Base-by-base conservation (phyloP, 768 basidiomycete genomes). In the Sarcomyxa edulis region DNA sequence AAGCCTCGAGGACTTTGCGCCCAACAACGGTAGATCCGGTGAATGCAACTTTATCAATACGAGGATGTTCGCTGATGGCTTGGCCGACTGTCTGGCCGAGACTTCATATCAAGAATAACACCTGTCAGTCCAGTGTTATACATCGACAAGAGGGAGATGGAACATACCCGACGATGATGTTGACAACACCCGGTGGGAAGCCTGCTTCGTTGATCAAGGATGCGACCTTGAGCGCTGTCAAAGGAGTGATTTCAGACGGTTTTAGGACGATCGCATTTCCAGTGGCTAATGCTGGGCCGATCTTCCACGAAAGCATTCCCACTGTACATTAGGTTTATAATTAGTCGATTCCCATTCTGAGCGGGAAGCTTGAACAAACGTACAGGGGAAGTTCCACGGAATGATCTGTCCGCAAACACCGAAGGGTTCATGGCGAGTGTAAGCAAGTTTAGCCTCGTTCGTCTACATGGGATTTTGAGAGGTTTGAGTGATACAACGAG, bases 21-120 rank as follows among this genome's bases (percentile, higher is more conserved):
- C 83, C 84, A 37, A 76, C 72, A 32, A 71, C 54, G 4, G 81
- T 81, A 38, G 72, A 74, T n/a, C 84, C 84, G 5, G 84, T 85
- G 64, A 86, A 84, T 0, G 81, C 74, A 43, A 85, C 60, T 63
- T 81, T 82, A 44, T 75, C 68, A 47, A 83, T 74, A 26, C 56
- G 56, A 47, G 63, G 66, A 60, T 83, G 79, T 32, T 62, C 57
- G 1, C 73, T 52, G 47, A 84, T 75, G 30, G 78, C 74, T 32
- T 68, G 59, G 3, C 82, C 82, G 20, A 74, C 78, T 15, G 62
- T 68, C 29, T 26, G 23, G 2, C 81, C 82, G n/a, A n/a, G n/a
- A n/a, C n/a, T n/a, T n/a, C n/a, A n/a, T n/a, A n/a, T n/a, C n/a
- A n/a, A n/a, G n/a, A 42, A 21, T 3, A n/a, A 21, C n/a, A 24